phyloP scores from a whole-genome alignment of 352 stramenopile species.

The Phytophthora pseudosyringae region DNA sequence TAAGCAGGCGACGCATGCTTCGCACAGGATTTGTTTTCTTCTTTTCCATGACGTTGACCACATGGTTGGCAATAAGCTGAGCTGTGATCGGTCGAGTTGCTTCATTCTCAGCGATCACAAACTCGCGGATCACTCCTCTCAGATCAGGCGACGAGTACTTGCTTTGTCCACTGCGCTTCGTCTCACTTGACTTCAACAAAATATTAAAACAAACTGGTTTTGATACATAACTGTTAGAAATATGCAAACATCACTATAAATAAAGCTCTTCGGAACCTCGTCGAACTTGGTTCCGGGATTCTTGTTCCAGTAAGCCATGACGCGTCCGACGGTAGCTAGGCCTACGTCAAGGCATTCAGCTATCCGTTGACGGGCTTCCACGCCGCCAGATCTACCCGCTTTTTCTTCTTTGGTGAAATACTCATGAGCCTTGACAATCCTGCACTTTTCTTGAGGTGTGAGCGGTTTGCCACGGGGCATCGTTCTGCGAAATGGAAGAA shows the following conservation, averaged over 20 bases:
- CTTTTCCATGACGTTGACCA: conserved; percentile 8
- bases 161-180: background rate
- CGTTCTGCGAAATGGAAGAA: background rate
- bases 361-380: conserved; percentile 5
- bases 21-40: background rate
- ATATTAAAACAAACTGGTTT: conserved; percentile 6
- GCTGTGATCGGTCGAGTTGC: conserved; percentile 13
- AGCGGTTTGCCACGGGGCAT: conserved; percentile 7
- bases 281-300: conserved; percentile 10
- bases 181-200: conserved; percentile 6
- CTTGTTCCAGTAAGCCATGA: conserved; percentile 17
- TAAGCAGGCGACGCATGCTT: conserved; percentile 6
- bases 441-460: conserved; percentile 3
- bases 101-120: conserved; percentile 13
- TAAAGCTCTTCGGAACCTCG: background rate
- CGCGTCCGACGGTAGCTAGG: background rate
- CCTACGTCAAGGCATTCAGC: background rate
- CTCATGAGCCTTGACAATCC: conserved; percentile 4
- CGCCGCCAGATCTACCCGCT: background rate
- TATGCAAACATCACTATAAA: background rate
- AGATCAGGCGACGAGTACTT: conserved; percentile 10
- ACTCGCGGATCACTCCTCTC: conserved; percentile 7
- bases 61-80: conserved; percentile 11
- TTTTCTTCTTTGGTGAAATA: conserved; percentile 10
- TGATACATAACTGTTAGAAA: conserved; percentile 21